Evolutionary conservation across 192 early-diverging fungal genomes (phyloP), one percentile per base, ranked within the genome.

Genomic region (Polychytrium aggregatum): DNA sequence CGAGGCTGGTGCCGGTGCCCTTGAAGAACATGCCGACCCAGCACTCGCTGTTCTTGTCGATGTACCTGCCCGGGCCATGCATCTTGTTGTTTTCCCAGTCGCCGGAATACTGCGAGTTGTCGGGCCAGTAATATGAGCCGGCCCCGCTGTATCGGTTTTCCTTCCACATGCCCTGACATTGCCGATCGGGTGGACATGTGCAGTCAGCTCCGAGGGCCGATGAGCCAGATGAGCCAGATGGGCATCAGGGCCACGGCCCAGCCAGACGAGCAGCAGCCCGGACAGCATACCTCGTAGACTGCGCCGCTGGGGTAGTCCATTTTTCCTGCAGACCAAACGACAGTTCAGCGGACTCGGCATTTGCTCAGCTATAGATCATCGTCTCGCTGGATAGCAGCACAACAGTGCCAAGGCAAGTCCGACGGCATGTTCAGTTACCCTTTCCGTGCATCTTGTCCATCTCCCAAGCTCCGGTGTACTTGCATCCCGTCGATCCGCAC

Each of bases 21-120:
- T 50, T 55, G 1, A 38, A n/a, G 37, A 67, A 57, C 7, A 50
- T 26, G 11, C 66, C 66, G 39, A 64, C 52, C 66, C 66, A 68
- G 8, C 26, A 44, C 28, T 59, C 55, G 4, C 55, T 49, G 3
- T 50, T 30, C 22, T 26, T 30, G 39, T 63, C 60, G 6, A 20
- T 7, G 44, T 49, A 63, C 28, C 28, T 51, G 31, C 60, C 66
- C 0, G 60, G 38, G 26, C 66, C 66, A 33, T 63, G 48, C 46
- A 68, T 55, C 22, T 55, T 39, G 13, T 44, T 55, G 14, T 41
- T 24, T 1, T 48, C 55, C 60, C 60, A 68, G 39, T 60, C 66
- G 1, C 51, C 66, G 3, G 44, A 22, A 20, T 60, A 56, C 9
- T 28, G 5, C 20, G 66, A 56, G 11, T 52, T 53, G 34, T 68